Evolutionary conservation across 1,139 yeast species (phyloP), one percentile per base, ranked within the genome.

Genomic region (Kurtzmaniella quercitrusa): DNA sequence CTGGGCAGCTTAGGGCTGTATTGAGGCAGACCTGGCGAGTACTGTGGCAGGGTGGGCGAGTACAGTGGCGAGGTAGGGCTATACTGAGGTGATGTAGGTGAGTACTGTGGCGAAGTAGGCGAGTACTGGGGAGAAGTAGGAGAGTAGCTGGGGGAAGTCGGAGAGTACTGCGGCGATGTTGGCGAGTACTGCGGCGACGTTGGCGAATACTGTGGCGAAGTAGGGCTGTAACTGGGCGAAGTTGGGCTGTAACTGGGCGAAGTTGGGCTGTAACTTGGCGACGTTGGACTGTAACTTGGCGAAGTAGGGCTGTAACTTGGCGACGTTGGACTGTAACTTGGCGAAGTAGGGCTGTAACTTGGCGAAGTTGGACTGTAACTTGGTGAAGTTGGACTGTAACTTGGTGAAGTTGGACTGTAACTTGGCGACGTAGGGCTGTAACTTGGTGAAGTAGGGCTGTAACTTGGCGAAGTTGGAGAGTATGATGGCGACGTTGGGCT

Each of bases 401-500:
- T 57, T 51, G 94, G 93, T 1, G 85, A 78, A 0, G 93, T 83
- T 44, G 95, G 89, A 1, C 77, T 68, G 57, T 82, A 82, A 2
- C 66, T 54, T 51, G 94, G 94, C 2, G 89, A 80, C 0, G 95
- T 84, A 46, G 94, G 94, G 0, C 82, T 73, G 62, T 84, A 85
- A 9, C 67, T 55, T 55, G 89, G 89, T 1, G 86, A 79, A 0
- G 91, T 84, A 44, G 93, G 91, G 0, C 81, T 70, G 60, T 83
- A 85, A 3, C 73, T 59, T 54, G 95, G 94, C 1, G 86, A 78
- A 0, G 91, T 82, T 44, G 94, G 94, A 0, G 82, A 73, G 58
- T 86, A 88, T 1, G 73, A 56, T 54, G 95, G 95, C 0, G 89
- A 81, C 0, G 95, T 84, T 41, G 94, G 91, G 1, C 81, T 70